phyloP scores from a whole-genome alignment of 768 basidiomycete species.

The Leccinellum luteum region DNA sequence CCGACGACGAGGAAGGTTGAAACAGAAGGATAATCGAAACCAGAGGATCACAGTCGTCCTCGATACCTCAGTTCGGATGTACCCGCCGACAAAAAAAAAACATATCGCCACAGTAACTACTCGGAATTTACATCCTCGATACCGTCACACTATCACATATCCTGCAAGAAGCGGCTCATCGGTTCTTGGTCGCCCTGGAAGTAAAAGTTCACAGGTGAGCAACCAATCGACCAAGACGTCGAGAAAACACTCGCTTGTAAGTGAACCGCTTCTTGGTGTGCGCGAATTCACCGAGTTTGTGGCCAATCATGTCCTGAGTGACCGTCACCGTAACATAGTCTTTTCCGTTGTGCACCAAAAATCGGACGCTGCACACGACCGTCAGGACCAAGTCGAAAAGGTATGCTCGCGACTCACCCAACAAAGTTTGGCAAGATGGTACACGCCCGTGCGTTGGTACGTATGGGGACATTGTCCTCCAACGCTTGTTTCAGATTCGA shows the following conservation, averaged over 20 bases:
- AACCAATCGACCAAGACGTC: not conserved
- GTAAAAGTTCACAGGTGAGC: not conserved
- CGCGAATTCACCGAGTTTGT: slow-evolving; percentile 95
- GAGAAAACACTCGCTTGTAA: slow-evolving; percentile 64
- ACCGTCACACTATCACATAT: not conserved
- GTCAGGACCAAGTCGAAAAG: not conserved
- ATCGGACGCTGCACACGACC: slow-evolving; percentile 57
- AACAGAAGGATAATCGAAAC: not conserved
- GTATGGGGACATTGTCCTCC: slow-evolving; percentile 79
- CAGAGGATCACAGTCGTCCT: not conserved
- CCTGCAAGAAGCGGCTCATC: not conserved
- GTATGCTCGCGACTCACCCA: slow-evolving; percentile 55
- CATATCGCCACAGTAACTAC: slow-evolving; percentile 32
- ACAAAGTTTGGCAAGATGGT: slow-evolving; percentile 96
- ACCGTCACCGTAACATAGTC: slow-evolving; percentile 82
- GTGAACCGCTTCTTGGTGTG: slow-evolving; percentile 85
- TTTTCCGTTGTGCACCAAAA: slow-evolving; percentile 94
- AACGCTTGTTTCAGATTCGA: slow-evolving; percentile 82
- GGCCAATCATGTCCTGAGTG: slow-evolving; percentile 98
- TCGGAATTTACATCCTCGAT: not conserved
- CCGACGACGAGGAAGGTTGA: slow-evolving; percentile 5
- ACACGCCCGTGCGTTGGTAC: slow-evolving; percentile 84
- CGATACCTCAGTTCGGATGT: slow-evolving; percentile 25
- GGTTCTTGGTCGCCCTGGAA: not conserved
- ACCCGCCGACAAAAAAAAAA: slow-evolving; percentile 21